phyloP scores from a whole-genome alignment of 2,329 filamentous ascomycete genomes.

The Fusarium annulatum region DNA sequence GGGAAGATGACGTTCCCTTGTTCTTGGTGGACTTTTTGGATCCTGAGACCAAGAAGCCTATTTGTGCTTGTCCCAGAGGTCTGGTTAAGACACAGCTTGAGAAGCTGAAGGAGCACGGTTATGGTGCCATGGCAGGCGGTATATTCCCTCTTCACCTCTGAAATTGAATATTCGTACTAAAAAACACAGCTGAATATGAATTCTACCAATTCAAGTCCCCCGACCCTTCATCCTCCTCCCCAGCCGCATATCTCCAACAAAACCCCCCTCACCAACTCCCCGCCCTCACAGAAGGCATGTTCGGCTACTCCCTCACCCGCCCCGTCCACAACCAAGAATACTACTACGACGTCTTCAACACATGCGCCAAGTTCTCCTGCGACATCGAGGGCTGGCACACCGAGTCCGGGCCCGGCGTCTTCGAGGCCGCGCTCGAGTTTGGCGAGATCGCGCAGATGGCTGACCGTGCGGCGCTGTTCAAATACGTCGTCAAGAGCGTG shows the following conservation, averaged over 20 bases:
- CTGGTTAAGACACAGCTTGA: slow-evolving; percentile 75
- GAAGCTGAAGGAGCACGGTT: slow-evolving; percentile 75
- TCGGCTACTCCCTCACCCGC: slow-evolving; percentile 89
- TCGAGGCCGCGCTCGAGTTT: slow-evolving; percentile 94
- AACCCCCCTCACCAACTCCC: slow-evolving; percentile 81
- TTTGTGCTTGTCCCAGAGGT: slow-evolving; percentile 83
- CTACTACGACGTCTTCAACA: slow-evolving; percentile 88
- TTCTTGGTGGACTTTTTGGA: slow-evolving; percentile 87
- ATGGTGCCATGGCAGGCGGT: slow-evolving; percentile 91
- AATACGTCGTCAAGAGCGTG: slow-evolving; percentile 91
- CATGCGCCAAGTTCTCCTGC: slow-evolving; percentile 80
- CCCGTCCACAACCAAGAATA: slow-evolving; percentile 92
- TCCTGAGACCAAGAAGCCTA: slow-evolving; percentile 76
- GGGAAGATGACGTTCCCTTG: slow-evolving; percentile 88
- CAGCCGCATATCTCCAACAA: slow-evolving; percentile 77
- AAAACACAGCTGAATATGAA: slow-evolving; percentile 83
- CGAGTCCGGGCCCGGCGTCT: slow-evolving; percentile 92
- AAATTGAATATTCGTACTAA: background rate
- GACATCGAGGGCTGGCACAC: slow-evolving; percentile 96
- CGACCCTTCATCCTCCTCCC: slow-evolving; percentile 65
- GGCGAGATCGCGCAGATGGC: slow-evolving; percentile 90
- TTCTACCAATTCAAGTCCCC: slow-evolving; percentile 92
- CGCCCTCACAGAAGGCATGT: slow-evolving; percentile 91
- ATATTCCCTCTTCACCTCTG: slow-evolving; percentile 46
- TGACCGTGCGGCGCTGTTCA: slow-evolving; percentile 91